phyloP scores from a whole-genome alignment of 1,139 yeast species.

The Chernovozyma sophiae-reginae region DNA sequence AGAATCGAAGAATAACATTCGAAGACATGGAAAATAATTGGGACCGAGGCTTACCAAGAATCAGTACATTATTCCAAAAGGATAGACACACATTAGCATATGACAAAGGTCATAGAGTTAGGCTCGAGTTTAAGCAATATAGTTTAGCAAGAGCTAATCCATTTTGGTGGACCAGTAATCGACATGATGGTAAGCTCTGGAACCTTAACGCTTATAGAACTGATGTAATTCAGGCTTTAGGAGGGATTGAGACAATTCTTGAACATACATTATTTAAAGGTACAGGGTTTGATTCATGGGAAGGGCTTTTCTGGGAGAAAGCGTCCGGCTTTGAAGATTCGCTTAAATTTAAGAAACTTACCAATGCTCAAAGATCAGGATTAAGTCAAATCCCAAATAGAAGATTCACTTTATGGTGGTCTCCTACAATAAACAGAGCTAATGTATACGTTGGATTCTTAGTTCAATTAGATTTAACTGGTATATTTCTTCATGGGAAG shows the following conservation, averaged over 20 bases:
- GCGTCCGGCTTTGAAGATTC: constrained; percentile 97
- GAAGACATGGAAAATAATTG: constrained; percentile 93
- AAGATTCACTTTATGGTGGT: constrained; percentile 98
- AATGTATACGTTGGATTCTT: constrained; percentile 96
- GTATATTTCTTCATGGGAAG: constrained; percentile 95
- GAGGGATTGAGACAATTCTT: constrained; percentile 93
- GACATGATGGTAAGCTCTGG: constrained; percentile 97
- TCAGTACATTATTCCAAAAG: constrained; percentile 90
- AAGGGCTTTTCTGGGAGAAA: constrained; percentile 97
- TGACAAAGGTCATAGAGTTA: constrained; percentile 88
- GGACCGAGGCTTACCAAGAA: constrained; percentile 97
- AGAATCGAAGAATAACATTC: constrained; percentile 79
- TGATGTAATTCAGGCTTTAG: constrained; percentile 94
- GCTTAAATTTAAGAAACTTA: constrained; percentile 86
- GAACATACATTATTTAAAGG: constrained; percentile 96
- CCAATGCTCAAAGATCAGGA: constrained; percentile 97
- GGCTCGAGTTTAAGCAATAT: constrained; percentile 75
- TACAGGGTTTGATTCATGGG: constrained; percentile 98
- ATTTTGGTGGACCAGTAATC: constrained; percentile 94
- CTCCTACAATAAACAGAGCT: constrained; percentile 97
- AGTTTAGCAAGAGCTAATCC: constrained; percentile 73
- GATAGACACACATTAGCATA: constrained; percentile 93
- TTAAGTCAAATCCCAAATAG: constrained; percentile 97
- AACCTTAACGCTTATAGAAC: constrained; percentile 88
- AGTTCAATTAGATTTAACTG: constrained; percentile 94